Evolutionary conservation across 2,329 filamentous ascomycete genomes (phyloP).

Genomic region (Talaromyces albobiverticillius): DNA sequence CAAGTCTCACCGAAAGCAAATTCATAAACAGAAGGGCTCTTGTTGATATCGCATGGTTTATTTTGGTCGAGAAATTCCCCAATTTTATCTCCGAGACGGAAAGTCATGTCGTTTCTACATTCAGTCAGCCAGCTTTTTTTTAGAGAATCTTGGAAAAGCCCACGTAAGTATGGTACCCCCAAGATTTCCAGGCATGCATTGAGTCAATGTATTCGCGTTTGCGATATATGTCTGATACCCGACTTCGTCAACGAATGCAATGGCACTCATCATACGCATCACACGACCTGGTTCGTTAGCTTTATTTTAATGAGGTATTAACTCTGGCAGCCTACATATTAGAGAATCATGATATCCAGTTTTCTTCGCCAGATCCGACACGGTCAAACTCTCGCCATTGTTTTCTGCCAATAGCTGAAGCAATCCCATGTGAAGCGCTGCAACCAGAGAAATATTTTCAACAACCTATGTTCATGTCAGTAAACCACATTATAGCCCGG

Average conservation of each 20-base stretch:
- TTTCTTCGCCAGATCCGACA: slow-evolving; percentile 11
- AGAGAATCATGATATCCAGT: slow-evolving; percentile 16
- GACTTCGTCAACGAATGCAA: slow-evolving; percentile 18
- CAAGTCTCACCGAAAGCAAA: slow-evolving; percentile 13
- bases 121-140: neutral
- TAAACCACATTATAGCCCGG: too few species aligned
- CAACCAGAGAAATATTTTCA: neutral
- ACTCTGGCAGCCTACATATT: slow-evolving; percentile 5
- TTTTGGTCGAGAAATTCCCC: slow-evolving; percentile 18
- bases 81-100: slow-evolving; percentile 14
- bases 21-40: neutral
- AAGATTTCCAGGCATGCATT: slow-evolving; percentile 18
- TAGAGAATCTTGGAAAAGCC: too few species aligned
- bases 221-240: slow-evolving; percentile 19
- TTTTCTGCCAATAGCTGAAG: neutral
- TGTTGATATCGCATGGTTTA: neutral
- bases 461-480: too few species aligned
- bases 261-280: slow-evolving; percentile 19
- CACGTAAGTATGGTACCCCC: slow-evolving; percentile 10
- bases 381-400: slow-evolving; percentile 3
- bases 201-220: slow-evolving; percentile 18
- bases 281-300: slow-evolving; percentile 18
- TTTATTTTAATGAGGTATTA: neutral
- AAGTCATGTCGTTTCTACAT: slow-evolving; percentile 17
- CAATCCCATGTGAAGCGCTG: neutral